Conservation (phyloP, 2,329 filamentous ascomycete genomes). For the Leptographium radiaticola region DNA sequence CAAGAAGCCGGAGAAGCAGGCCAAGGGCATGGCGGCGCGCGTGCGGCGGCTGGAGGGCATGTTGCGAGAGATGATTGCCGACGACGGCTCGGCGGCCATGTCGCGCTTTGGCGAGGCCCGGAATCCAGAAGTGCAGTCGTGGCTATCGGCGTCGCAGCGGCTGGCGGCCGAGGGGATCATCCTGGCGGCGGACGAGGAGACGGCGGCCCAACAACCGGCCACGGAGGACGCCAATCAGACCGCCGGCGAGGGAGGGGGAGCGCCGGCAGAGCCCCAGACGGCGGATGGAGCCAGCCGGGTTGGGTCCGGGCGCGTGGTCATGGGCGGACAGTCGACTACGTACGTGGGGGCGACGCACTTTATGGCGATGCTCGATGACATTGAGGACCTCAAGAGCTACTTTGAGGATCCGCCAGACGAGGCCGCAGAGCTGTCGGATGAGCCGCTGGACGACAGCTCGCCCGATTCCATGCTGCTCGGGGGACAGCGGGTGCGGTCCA, state of each 20-base stretch:
- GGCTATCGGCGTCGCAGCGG: not conserved
- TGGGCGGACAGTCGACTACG: constrained; percentile 28
- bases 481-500: constrained; percentile 23
- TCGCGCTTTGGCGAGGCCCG: constrained; percentile 7
- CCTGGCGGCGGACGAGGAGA: not conserved
- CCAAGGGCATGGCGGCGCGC: constrained; percentile 39
- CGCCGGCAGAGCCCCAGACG: not conserved
- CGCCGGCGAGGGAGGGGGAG: not conserved
- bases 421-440: constrained; percentile 21
- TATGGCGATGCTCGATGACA: constrained; percentile 48
- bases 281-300: not conserved
- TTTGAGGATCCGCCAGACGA: constrained; percentile 34
- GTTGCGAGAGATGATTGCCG: constrained; percentile 40
- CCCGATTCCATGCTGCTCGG: constrained; percentile 29
- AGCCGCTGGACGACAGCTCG: constrained; percentile 21
- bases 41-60: constrained; percentile 43
- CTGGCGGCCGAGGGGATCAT: not conserved
- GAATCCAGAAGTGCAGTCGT: not conserved
- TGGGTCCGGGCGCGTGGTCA: constrained; percentile 27
- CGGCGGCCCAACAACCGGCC: not conserved
- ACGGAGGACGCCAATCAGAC: not conserved
- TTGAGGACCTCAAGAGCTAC: constrained; percentile 45
- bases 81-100: constrained; percentile 6
- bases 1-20: constrained; percentile 22
- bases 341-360: constrained; percentile 49